Percentiles rank a stretch among this genome's conserved stretches.
Evolutionary conservation across 495 filamentous ascomycete species (phyloP).

Genomic region (Penicillium diatomitis): DNA sequence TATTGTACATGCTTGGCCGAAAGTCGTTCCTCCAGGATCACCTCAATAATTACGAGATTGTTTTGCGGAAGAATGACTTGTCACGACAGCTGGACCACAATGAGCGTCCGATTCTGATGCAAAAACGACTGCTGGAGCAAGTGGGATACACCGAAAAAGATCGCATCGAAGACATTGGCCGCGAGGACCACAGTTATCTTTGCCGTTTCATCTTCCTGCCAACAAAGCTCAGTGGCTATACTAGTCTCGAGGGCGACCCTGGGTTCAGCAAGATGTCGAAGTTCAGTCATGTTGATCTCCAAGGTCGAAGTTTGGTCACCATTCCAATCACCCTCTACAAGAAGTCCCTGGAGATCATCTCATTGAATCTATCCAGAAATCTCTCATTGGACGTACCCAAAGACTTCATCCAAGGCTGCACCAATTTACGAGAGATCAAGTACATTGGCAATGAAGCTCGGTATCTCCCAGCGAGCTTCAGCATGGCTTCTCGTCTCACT

Average conservation of each 20-base stretch:
- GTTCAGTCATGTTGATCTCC: slow-evolving; percentile 85
- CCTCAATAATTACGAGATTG: slow-evolving; percentile 86
- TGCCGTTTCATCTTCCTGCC: slow-evolving; percentile 93
- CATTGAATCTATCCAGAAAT: slow-evolving; percentile 85
- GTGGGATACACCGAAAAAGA: slow-evolving; percentile 86
- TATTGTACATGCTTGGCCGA: slow-evolving; percentile 73
- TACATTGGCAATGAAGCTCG: slow-evolving; percentile 87
- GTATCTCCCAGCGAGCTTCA: slow-evolving; percentile 75
- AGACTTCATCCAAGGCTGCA: slow-evolving; percentile 93
- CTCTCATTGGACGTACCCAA: slow-evolving; percentile 86
- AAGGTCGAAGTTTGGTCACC: slow-evolving; percentile 83
- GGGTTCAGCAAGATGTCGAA: slow-evolving; percentile 75
- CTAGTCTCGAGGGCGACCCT: slow-evolving; percentile 63
- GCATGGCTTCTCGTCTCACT: slow-evolving; percentile 70
- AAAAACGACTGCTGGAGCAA: slow-evolving; percentile 86
- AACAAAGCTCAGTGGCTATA: slow-evolving; percentile 68
- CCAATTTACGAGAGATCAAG: slow-evolving; percentile 87
- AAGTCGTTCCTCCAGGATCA: slow-evolving; percentile 89
- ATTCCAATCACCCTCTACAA: slow-evolving; percentile 93
- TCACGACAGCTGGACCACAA: slow-evolving; percentile 65
- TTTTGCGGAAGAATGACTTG: slow-evolving; percentile 89
- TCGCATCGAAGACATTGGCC: slow-evolving; percentile 85
- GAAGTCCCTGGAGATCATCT: slow-evolving; percentile 86
- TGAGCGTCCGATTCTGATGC: slow-evolving; percentile 83
- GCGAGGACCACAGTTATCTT: slow-evolving; percentile 95